Evolutionary conservation across 768 basidiomycete genomes (phyloP).

Genomic region (Omphalotus guepiniiformis): DNA sequence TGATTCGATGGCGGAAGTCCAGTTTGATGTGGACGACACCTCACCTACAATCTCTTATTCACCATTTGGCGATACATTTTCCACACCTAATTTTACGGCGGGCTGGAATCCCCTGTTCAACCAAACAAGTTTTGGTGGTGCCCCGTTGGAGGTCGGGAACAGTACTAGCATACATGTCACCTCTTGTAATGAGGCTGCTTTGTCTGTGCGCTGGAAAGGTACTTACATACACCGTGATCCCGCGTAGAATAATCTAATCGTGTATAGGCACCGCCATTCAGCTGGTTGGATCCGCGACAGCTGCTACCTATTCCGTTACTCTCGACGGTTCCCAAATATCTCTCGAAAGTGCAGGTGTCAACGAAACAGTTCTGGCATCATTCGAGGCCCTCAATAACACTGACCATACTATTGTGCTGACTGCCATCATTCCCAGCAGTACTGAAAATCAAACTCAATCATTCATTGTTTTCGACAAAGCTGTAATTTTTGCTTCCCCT

Average conservation of each 20-base stretch:
- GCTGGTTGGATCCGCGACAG: slow-evolving; percentile 47
- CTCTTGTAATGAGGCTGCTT: slow-evolving; percentile 49
- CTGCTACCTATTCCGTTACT: slow-evolving; percentile 41
- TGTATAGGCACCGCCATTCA: slow-evolving; percentile 59
- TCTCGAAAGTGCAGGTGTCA: slow-evolving; percentile 15
- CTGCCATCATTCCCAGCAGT: slow-evolving; percentile 35
- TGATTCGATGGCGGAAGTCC: slow-evolving; percentile 31
- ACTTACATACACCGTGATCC: slow-evolving; percentile 18
- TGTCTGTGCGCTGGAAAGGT: slow-evolving; percentile 64
- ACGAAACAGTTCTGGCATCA: slow-evolving; percentile 43
- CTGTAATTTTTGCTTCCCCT: slow-evolving; percentile 40
- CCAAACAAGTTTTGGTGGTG: slow-evolving; percentile 38
- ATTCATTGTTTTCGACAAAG: slow-evolving; percentile 54
- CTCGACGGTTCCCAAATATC: slow-evolving; percentile 45
- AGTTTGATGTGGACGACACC: slow-evolving; percentile 57
- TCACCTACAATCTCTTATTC: slow-evolving; percentile 60
- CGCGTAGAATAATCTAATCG: not conserved
- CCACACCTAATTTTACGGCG: slow-evolving; percentile 40
- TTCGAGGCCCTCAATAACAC: slow-evolving; percentile 43
- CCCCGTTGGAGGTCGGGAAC: slow-evolving; percentile 35
- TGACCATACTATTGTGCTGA: slow-evolving; percentile 54
- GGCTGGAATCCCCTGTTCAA: slow-evolving; percentile 72
- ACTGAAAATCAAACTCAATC: slow-evolving; percentile 25
- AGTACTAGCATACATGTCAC: slow-evolving; percentile 58
- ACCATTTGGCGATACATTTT: slow-evolving; percentile 55